A percentile compares a stretch with the other conserved stretches of the same genome.
Evolutionary conservation across 331 rosid species (phyloP).

Genomic region (Prunus yedoensis): DNA sequence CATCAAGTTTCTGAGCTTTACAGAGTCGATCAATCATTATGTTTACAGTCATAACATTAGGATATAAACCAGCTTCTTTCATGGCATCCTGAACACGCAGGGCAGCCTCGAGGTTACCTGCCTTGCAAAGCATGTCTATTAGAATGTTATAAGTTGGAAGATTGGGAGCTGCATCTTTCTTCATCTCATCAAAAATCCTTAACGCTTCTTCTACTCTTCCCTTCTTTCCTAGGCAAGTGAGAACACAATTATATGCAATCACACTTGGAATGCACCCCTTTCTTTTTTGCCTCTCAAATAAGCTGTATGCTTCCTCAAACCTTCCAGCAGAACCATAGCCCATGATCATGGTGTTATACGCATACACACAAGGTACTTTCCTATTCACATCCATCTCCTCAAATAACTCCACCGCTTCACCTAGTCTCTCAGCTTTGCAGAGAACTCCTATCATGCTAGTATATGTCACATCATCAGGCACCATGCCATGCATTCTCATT

Average conservation of each 20-base stretch:
- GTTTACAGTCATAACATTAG: conserved; percentile 79
- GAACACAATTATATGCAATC: conserved; percentile 79
- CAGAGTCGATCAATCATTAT: conserved; percentile 92
- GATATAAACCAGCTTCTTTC: conserved; percentile 84
- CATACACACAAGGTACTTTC: conserved; percentile 87
- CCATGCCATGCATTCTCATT: conserved; percentile 64
- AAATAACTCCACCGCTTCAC: conserved; percentile 76
- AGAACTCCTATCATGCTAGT: conserved; percentile 96
- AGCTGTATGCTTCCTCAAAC: conserved; percentile 78
- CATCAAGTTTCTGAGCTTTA: conserved; percentile 81
- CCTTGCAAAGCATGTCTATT: conserved; percentile 79
- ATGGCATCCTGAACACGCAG: conserved; percentile 58
- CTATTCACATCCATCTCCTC: conserved; percentile 70
- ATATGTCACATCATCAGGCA: conserved; percentile 83
- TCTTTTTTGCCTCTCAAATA: conserved; percentile 85
- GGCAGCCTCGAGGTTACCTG: conserved; percentile 67
- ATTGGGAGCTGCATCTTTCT: conserved; percentile 83
- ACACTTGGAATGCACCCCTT: conserved; percentile 86
- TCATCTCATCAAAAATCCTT: conserved; percentile 67
- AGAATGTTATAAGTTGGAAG: conserved; percentile 76
- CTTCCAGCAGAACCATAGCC: conserved; percentile 88
- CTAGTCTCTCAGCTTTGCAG: conserved; percentile 72
- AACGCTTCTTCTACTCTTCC: conserved; percentile 72
- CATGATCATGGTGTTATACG: conserved; percentile 97
- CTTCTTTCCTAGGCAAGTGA: conserved; percentile 80